These are phyloP conservation scores for Jaltomata sinuosa DNA, from an alignment of 257 asterid genomes.

Conservation along the genomic window DNA sequence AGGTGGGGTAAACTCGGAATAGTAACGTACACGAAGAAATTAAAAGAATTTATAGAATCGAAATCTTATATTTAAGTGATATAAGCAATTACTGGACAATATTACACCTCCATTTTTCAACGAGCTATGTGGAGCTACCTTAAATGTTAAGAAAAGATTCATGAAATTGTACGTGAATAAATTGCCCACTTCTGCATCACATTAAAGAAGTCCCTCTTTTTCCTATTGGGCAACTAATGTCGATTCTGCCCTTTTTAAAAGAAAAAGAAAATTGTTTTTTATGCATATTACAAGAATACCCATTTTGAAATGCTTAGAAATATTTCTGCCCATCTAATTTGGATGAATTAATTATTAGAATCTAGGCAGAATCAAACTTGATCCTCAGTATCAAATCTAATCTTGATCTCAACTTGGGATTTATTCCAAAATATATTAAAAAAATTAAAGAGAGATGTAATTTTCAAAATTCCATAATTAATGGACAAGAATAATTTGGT, in stretches of 20 bases:
- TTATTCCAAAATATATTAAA: neutral
- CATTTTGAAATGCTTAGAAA: neutral
- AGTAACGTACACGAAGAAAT: neutral
- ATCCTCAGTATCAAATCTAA: neutral
- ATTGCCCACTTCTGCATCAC: neutral
- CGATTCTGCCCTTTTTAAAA: neutral
- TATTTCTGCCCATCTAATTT: neutral
- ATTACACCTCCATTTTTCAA: neutral
- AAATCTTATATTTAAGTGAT: neutral
- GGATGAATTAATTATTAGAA: neutral
- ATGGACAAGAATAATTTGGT: constrained; percentile 4
- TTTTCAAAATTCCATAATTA: neutral
- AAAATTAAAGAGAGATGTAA: neutral
- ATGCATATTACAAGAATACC: neutral
- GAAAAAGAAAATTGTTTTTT: neutral
- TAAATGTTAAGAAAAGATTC: neutral
- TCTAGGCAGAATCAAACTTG: neutral
- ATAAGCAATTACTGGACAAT: neutral
- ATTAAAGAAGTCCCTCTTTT: neutral
- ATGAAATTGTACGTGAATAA: neutral
- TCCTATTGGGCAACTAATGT: neutral
- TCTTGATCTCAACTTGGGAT: neutral
- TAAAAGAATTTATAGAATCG: neutral
- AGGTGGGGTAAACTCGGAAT: neutral
- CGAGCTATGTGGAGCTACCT: neutral